Evolutionary conservation across 2,329 filamentous ascomycete genomes (phyloP), one percentile per base, ranked within the genome.

Genomic region (Ophiostoma montium): DNA sequence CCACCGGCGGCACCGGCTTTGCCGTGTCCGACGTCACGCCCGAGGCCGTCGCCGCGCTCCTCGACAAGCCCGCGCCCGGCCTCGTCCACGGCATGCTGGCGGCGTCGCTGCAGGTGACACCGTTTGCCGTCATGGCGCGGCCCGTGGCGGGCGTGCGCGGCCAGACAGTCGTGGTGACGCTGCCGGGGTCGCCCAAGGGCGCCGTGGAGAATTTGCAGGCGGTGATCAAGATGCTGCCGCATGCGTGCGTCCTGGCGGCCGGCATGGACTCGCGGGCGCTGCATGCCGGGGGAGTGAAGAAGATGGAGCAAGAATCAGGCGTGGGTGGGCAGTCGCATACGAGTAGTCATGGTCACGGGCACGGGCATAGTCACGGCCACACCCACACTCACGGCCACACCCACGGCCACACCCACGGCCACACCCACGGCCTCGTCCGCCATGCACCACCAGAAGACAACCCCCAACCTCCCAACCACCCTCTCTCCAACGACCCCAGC

Each of bases 41-140:
- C 2, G 92, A 96, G 83, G 89, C 88, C 46, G 76, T 95, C n/a
- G 68, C 73, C 13, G 77, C 82, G 5, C 66, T 96, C 36, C 71
- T 96, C 39, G 81, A 95, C 59, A 88, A 84, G 61, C 79, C 90
- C 63, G 92, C 92, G 0, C 80, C 88, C 0, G 92, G 92, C 1
- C 71, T 98, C 46, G 84, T 95, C n/a, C 89, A 98, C 66, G 88
- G 81, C 55, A 98, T 98, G 90, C 71, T 98, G 38, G 74, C 88
- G 6, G 73, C 86, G 18, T 96, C 90, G 1, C 69, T 95, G 15
- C 70, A 78, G 39, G 80, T 96, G 32, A 98, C 92, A 3, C 89
- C 90, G 43, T 98, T 98, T 67, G 92, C 92, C 41, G 82, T 95
- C 70, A 98, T 98, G 92, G 86, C 92, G 47, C 78, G 92, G 42